Evolutionary conservation across 441 rosid genomes (phyloP), one percentile per base, ranked within the genome.

Genomic region (Euphorbia celastroides): DNA sequence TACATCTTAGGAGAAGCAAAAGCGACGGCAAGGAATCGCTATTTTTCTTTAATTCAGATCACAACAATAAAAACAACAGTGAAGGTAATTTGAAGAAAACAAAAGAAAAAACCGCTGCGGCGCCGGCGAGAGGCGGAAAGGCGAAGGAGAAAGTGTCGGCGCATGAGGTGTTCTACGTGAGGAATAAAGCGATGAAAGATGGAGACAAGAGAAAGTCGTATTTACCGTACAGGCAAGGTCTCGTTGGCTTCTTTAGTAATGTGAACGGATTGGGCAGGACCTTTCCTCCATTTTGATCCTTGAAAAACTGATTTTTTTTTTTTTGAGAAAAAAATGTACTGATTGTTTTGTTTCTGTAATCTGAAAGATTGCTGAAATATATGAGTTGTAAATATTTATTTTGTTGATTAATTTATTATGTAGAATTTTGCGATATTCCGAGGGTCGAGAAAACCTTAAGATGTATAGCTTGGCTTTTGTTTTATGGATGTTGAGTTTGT

Each of bases 11-110:
- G 66, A 77, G 97, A 72, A 81, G 92, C 70, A 81, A 78, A 60
- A 93, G 97, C 74, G 96, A 87, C 63, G 84, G 96, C 32, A 87
- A 85, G 71, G 87, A 79, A 2, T 83, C 90, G 11, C 75, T 78
- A 3, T 65, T 68, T 46, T 80, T 75, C 57, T 42, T 81, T 11
- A 72, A 64, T 36, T 27, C 78, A 57, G 30, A 50, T 14, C 23
- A 62, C 48, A 58, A 70, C n/a, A 50, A 10, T 31, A 65, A 34
- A 48, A 34, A 70, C 16, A 48, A 55, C 59, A 52, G 41, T 22
- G 17, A n/a, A 2, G 38, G n/a, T 10, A 54, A 44, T 12, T n/a
- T 50, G 41, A 42, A 27, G 50, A 67, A 77, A 48, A 54, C 52
- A 25, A 62, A 58, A 16, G 72, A 60, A 51, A 61, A 2, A 14